A percentile compares a stretch with the other conserved stretches of the same genome.
Conservation (phyloP, 441 rosid genomes). For the Biscutella laevigata region DNA sequence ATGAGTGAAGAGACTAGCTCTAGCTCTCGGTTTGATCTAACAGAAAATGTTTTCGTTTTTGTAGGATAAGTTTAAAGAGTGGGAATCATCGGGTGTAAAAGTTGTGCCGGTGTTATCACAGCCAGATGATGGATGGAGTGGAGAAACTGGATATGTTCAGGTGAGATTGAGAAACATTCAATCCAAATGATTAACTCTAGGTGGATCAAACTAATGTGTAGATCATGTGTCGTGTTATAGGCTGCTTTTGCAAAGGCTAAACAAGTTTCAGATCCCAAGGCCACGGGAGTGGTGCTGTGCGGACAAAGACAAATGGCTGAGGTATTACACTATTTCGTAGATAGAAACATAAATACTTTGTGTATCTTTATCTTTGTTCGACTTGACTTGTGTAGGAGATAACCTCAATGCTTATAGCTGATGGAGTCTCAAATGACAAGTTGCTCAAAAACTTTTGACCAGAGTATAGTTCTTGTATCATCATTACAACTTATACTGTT, state of each 20-base stretch:
- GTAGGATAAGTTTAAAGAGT: constrained; percentile 80
- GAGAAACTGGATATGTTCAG: constrained; percentile 91
- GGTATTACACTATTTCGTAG: constrained; percentile 33
- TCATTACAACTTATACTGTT: constrained; percentile 1
- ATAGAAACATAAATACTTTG: background rate
- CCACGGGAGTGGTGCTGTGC: constrained; percentile 75
- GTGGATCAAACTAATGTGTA: constrained; percentile 3
- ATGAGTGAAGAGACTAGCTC: background rate
- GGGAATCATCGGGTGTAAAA: constrained; percentile 91
- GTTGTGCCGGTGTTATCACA: constrained; percentile 76
- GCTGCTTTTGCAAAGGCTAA: constrained; percentile 79
- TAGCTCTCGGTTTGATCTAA: background rate
- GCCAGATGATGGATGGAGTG: constrained; percentile 71
- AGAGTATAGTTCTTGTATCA: constrained; percentile 1
- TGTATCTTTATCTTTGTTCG: background rate
- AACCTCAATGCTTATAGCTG: constrained; percentile 62
- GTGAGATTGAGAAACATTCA: constrained; percentile 26
- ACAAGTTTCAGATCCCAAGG: constrained; percentile 38
- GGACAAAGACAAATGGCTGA: constrained; percentile 97
- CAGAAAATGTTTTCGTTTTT: background rate
- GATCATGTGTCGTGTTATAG: constrained; percentile 30
- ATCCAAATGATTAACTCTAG: background rate
- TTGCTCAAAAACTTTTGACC: constrained; percentile 79
- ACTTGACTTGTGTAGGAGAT: constrained; percentile 52
- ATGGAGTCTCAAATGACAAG: constrained; percentile 67